Conservation (phyloP, 179 eudicot genomes). For the Beta lomatogona region DNA sequence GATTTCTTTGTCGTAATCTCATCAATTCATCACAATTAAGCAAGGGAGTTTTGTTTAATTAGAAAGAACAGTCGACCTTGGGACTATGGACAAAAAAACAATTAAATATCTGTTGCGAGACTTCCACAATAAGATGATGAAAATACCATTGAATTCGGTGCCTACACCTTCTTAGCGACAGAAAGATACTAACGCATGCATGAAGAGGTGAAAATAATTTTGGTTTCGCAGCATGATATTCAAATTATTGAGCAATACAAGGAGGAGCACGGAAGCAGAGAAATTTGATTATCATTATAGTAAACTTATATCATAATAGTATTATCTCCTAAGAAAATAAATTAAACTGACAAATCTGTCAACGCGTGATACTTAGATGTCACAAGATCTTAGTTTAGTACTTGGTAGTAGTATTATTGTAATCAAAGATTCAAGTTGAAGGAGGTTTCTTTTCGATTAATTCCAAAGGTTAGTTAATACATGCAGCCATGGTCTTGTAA, state of each 20-base stretch:
- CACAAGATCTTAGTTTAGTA: background rate
- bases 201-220: too few species aligned
- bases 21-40: too few species aligned
- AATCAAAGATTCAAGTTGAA: conserved; percentile 5
- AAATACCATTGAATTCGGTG: too few species aligned
- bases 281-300: background rate
- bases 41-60: too few species aligned
- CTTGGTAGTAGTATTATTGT: background rate
- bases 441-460: conserved; percentile 8
- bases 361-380: conserved; percentile 12
- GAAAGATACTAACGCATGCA: too few species aligned
- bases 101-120: too few species aligned
- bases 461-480: background rate
- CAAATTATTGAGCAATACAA: conserved; percentile 19
- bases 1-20: too few species aligned
- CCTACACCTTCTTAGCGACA: too few species aligned
- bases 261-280: conserved; percentile 14
- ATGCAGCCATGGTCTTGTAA: conserved; percentile 15
- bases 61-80: too few species aligned
- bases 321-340: background rate
- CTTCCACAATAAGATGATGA: too few species aligned
- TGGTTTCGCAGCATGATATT: background rate
- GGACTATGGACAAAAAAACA: too few species aligned
- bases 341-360: conserved; percentile 4
- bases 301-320: background rate